These are phyloP conservation scores for Jatropha podagrica DNA, from an alignment of 441 rosid genomes.

Conservation along the genomic window DNA sequence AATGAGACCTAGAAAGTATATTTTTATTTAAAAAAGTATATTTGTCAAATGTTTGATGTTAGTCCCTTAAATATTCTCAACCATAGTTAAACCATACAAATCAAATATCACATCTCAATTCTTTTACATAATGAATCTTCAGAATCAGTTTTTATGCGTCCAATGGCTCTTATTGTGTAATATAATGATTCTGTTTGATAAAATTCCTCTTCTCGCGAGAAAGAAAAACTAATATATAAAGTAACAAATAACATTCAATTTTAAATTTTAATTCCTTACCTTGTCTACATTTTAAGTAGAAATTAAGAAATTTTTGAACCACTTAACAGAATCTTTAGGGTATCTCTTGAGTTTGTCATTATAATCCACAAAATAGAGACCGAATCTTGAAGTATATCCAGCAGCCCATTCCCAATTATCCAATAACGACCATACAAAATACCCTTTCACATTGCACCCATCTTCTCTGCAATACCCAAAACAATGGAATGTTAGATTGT, in stretches of 20 bases:
- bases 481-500: neutral
- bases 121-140: too few species aligned
- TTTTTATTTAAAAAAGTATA: too few species aligned
- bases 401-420: conserved; percentile 98
- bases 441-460: conserved; percentile 94
- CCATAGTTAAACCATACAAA: too few species aligned
- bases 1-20: too few species aligned
- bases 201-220: too few species aligned
- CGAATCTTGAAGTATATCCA: conserved; percentile 89
- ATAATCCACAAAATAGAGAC: conserved; percentile 87
- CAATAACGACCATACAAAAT: conserved; percentile 87
- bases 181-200: too few species aligned
- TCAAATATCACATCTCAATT: too few species aligned
- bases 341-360: conserved; percentile 82
- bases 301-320: conserved; percentile 84
- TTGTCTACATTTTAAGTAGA: conserved; percentile 20
- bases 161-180: too few species aligned
- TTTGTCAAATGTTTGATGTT: too few species aligned
- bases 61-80: too few species aligned
- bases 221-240: neutral
- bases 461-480: conserved; percentile 59
- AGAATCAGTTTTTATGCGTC: too few species aligned
- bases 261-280: neutral
- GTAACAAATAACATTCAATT: neutral
- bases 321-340: conserved; percentile 81